Percentiles rank a stretch among this genome's conserved stretches.
Conservation (phyloP, 257 asterid species). For the Plantago ovata region DNA sequence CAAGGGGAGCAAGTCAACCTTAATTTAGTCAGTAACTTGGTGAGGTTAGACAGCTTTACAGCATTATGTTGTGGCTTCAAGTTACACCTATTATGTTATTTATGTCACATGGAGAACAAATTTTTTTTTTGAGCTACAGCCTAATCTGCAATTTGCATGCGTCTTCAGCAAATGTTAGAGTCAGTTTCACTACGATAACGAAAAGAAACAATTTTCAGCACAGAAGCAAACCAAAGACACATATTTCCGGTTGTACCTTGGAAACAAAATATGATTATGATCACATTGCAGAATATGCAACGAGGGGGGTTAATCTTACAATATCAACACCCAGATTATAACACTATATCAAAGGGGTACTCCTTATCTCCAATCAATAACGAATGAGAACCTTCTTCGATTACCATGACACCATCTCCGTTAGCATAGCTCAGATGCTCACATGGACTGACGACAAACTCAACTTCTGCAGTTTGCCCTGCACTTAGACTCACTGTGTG, state of each 20-base stretch:
- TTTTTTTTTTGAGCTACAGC: no score
- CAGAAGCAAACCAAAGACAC: background rate
- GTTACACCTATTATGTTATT: no score
- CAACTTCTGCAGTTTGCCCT: slow-evolving; percentile 28
- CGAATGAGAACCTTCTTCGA: slow-evolving; percentile 40
- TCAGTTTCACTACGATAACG: background rate
- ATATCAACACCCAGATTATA: slow-evolving; percentile 21
- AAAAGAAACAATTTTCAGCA: background rate
- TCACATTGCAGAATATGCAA: slow-evolving; percentile 6
- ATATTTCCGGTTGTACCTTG: no score
- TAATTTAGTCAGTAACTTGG: no score
- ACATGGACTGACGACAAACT: slow-evolving; percentile 43
- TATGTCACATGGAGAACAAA: no score
- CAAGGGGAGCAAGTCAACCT: no score
- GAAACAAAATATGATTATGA: background rate
- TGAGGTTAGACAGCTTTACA: no score
- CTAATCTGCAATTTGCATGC: no score
- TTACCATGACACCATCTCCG: slow-evolving; percentile 38
- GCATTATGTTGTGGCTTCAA: no score
- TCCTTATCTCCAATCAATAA: slow-evolving; percentile 43
- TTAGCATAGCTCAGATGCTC: slow-evolving; percentile 44
- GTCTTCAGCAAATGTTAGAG: no score
- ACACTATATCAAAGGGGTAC: slow-evolving; percentile 32
- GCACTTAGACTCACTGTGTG: slow-evolving; percentile 36
- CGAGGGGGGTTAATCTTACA: background rate